phyloP scores from a whole-genome alignment of 805 yeast genomes.

The Yamadazyma sp. region DNA sequence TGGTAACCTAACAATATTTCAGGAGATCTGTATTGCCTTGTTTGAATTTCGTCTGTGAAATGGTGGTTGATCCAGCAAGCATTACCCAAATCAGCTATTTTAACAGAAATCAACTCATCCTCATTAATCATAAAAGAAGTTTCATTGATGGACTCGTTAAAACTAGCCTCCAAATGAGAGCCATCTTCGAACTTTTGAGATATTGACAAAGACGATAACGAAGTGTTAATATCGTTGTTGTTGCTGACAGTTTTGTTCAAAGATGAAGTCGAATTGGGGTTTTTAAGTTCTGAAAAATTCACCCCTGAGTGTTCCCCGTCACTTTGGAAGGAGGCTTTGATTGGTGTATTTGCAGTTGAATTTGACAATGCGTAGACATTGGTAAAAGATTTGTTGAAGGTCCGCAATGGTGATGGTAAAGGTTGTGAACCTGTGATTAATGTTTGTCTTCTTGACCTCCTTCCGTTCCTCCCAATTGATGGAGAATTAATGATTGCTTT shows the following conservation, averaged over 20 bases:
- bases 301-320: conserved; percentile 15
- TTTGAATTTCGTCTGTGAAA: conserved; percentile 67
- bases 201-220: conserved; percentile 45
- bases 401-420: conserved; percentile 79
- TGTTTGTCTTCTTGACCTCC: conserved; percentile 70
- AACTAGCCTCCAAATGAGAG: conserved; percentile 13
- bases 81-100: conserved; percentile 70
- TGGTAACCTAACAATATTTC: conserved; percentile 67
- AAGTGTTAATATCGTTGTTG: conserved; percentile 30
- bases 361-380: conserved; percentile 36
- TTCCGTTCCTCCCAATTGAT: conserved; percentile 41
- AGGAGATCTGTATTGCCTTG: conserved; percentile 66
- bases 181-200: conserved; percentile 19
- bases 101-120: conserved; percentile 61
- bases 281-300: conserved; percentile 18
- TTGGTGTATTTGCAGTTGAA: conserved; percentile 43
- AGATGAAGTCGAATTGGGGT: conserved; percentile 10
- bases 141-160: conserved; percentile 15
- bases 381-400: conserved; percentile 45
- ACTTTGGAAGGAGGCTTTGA: conserved; percentile 19
- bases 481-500: conserved; percentile 27
- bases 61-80: conserved; percentile 65
- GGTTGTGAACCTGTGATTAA: conserved; percentile 91
- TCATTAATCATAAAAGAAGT: conserved; percentile 28
- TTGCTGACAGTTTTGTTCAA: conserved; percentile 6